These are phyloP conservation scores for Aphanomyces euteiches DNA, from an alignment of 352 stramenopile genomes.

Conservation along the genomic window DNA sequence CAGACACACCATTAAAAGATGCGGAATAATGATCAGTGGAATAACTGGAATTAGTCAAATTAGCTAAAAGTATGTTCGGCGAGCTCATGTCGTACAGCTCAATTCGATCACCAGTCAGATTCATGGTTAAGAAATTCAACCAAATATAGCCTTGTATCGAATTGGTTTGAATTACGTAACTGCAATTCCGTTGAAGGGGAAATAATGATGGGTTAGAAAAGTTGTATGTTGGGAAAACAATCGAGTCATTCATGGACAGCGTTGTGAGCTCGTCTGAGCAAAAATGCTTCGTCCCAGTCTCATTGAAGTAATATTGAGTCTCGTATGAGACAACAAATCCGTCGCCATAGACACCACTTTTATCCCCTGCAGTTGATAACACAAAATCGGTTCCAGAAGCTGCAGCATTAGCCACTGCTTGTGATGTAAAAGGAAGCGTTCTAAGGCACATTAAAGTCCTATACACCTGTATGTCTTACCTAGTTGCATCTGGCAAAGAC, in stretches of 20 bases:
- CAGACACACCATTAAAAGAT: not conserved
- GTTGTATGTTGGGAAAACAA: conserved; percentile 22
- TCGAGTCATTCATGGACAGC: not conserved
- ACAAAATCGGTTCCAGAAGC: not conserved
- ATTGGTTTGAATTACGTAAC: not conserved
- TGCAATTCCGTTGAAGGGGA: not conserved
- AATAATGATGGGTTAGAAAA: not conserved
- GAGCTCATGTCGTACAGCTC: conserved; percentile 8
- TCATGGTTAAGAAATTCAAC: conserved; percentile 16
- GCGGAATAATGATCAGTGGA: not conserved
- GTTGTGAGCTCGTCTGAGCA: not conserved
- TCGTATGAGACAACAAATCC: conserved; percentile 15
- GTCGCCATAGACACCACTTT: not conserved
- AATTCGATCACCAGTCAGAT: conserved; percentile 10
- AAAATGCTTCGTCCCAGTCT: not conserved
- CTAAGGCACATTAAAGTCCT: not conserved
- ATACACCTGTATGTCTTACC: not conserved
- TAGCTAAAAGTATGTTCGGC: conserved; percentile 1
- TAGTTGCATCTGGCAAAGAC: not conserved
- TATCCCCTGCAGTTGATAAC: conserved; percentile 8
- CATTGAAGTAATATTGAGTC: conserved; percentile 1
- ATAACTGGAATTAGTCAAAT: conserved; percentile 9
- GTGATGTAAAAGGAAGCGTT: no score
- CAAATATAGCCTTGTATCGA: not conserved
- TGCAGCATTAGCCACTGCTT: no score